Evolutionary conservation across 768 basidiomycete genomes (phyloP).

Genomic region (Tulasnella sp.): DNA sequence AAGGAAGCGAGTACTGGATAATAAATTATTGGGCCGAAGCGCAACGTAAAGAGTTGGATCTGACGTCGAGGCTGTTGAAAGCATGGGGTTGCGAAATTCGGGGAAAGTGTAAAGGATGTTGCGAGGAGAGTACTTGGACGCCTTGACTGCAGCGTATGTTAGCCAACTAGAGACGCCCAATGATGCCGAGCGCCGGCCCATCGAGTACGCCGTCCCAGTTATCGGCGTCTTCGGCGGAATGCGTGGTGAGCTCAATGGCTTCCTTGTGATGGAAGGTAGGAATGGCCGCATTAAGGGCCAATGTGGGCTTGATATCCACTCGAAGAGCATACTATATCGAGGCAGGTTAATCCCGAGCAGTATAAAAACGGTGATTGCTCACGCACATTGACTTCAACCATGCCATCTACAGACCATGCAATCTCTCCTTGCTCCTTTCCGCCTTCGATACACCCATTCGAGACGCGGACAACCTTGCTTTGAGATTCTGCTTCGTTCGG

Average conservation of each 20-base stretch:
- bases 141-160: neutral
- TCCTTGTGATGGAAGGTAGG: neutral
- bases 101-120: neutral
- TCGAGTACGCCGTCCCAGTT: slow-evolving; percentile 14
- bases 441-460: slow-evolving; percentile 5
- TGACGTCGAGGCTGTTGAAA: neutral
- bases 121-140: neutral
- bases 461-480: neutral
- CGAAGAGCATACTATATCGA: neutral
- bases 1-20: neutral
- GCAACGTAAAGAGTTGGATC: slow-evolving; percentile 7
- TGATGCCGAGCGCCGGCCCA: slow-evolving; percentile 19
- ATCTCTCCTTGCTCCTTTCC: slow-evolving; percentile 15
- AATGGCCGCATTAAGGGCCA: neutral
- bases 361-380: neutral
- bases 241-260: neutral
- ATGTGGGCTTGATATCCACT: slow-evolving; percentile 10
- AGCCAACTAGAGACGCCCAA: neutral
- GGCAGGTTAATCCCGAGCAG: neutral
- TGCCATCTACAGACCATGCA: slow-evolving; percentile 9
- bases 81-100: neutral
- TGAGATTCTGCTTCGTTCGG: neutral
- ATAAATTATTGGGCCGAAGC: neutral
- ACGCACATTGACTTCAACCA: slow-evolving; percentile 6
- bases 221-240: slow-evolving; percentile 14